These are phyloP conservation scores for Epichloe sibirici DNA, from an alignment of 2,329 filamentous ascomycete species.

Conservation along the genomic window DNA sequence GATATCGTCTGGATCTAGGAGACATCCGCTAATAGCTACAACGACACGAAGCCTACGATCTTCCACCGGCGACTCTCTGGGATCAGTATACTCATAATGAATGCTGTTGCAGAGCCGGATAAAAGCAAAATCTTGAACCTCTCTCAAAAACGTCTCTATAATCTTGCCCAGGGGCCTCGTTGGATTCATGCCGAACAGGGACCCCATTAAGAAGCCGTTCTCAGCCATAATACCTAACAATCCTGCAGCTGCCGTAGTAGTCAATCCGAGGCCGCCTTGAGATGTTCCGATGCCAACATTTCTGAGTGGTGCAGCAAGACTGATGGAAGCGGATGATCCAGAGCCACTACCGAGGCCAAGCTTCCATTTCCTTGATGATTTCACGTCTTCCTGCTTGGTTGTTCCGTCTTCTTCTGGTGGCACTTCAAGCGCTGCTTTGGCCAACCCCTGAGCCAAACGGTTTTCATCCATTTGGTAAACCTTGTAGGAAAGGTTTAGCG, in stretches of 20 bases:
- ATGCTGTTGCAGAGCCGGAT: slow-evolving; percentile 51
- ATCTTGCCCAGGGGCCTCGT: slow-evolving; percentile 72
- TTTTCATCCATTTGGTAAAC: slow-evolving; percentile 60
- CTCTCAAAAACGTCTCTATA: slow-evolving; percentile 76
- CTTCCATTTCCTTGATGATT: slow-evolving; percentile 57
- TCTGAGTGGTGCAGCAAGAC: slow-evolving; percentile 64
- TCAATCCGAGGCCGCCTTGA: slow-evolving; percentile 65
- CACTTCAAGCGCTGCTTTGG: slow-evolving; percentile 53
- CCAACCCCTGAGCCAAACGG: slow-evolving; percentile 60
- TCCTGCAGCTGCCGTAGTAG: slow-evolving; percentile 59
- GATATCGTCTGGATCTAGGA: slow-evolving; percentile 59
- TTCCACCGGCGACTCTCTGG: slow-evolving; percentile 38
- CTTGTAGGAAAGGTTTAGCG: slow-evolving; percentile 53
- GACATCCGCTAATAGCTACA: slow-evolving; percentile 73
- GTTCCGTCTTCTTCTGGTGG: slow-evolving; percentile 18
- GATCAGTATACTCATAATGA: slow-evolving; percentile 30
- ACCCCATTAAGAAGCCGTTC: slow-evolving; percentile 67
- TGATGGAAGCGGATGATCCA: slow-evolving; percentile 40
- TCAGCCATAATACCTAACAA: slow-evolving; percentile 72
- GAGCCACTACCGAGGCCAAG: slow-evolving; percentile 37
- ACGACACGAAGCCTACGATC: slow-evolving; percentile 66
- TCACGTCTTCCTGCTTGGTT: slow-evolving; percentile 45
- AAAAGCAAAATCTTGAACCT: slow-evolving; percentile 83
- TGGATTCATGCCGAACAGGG: slow-evolving; percentile 85
- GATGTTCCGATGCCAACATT: slow-evolving; percentile 69